Evolutionary conservation across 1,284 basidiomycete genomes (phyloP), one percentile per base, ranked within the genome.

Genomic region (Ceratobasidium sp.): DNA sequence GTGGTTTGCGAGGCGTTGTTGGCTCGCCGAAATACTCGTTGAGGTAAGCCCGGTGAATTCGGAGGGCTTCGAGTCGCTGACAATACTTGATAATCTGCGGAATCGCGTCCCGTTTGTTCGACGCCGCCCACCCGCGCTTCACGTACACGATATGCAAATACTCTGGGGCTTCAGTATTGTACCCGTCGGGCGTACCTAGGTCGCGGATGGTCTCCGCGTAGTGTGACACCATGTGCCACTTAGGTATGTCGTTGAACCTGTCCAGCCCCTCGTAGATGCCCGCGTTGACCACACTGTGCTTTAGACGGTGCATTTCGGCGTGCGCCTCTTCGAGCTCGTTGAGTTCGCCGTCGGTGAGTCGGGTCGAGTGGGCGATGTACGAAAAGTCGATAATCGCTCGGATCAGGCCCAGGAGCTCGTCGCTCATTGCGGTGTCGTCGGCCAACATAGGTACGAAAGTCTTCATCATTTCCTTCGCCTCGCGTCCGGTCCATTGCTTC

Each of bases 71-170:
- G 0, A 40, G 38, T 1, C 20, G 62, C 62, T 44, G 62, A 64
- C 33, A 64, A 10, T 44, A 42, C 2, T 13, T 2, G 38, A 64
- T 64, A 13, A 42, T 38, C 38, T 44, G 38, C 33, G 17, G 42
- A 10, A n/a, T 42, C 1, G n/a, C 42, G 5, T 64, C 38, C 1
- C 33, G 62, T 9, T 44, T 44, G 42, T 44, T 44, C 42, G 62
- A 64, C 38, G 33, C 42, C 20, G 1, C 38, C 33, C 33, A 64
- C 26, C 38, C 38, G 0, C 33, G 10, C 20, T 64, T 64, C 40
- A 44, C 62, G n/a, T 64, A 42, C n/a, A 44, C 62, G 40, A 76
- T 74, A 44, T 78, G 77, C 12, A 78, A 44, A n/a, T 54, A 57
- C 50, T 78, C 77, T 1, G 71, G 56, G 3, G 70, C 9, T 42